These are phyloP conservation scores for Drosera spatulata DNA, from an alignment of 179 eudicot species.

Conservation along the genomic window DNA sequence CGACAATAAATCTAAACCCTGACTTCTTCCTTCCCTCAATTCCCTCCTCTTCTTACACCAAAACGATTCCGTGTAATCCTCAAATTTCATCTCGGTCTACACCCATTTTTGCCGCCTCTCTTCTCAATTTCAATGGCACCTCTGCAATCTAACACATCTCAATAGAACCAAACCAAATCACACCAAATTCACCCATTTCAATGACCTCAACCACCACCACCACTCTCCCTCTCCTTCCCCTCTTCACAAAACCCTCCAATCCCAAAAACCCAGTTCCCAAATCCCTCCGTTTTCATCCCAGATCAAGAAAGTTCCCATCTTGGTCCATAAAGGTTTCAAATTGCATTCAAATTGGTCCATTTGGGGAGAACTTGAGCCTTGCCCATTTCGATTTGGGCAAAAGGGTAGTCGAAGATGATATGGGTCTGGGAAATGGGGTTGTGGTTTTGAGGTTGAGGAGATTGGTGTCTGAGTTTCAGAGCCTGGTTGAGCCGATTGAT, in stretches of 20 bases:
- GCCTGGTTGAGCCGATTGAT: constrained; percentile 56
- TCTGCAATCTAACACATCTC: too few relatives aligned
- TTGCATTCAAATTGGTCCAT: not conserved
- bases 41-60: too few relatives aligned
- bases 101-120: too few relatives aligned
- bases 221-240: constrained; percentile 3
- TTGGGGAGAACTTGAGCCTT: too few relatives aligned
- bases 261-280: constrained; percentile 7
- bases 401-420: too few relatives aligned
- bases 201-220: not conserved
- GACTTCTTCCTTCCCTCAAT: too few relatives aligned
- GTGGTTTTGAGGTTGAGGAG: constrained; percentile 30
- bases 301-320: constrained; percentile 13
- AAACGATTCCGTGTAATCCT: too few relatives aligned
- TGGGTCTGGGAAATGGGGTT: constrained; percentile 5
- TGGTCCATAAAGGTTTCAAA: not conserved
- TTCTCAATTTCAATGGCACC: too few relatives aligned
- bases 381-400: too few relatives aligned
- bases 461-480: constrained; percentile 47
- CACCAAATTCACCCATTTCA: not conserved
- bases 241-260: not conserved
- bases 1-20: too few relatives aligned
- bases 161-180: too few relatives aligned
- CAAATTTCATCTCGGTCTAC: too few relatives aligned
- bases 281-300: not conserved